Evolutionary conservation across 768 basidiomycete genomes (phyloP).

Genomic region (Boletus speciosus): DNA sequence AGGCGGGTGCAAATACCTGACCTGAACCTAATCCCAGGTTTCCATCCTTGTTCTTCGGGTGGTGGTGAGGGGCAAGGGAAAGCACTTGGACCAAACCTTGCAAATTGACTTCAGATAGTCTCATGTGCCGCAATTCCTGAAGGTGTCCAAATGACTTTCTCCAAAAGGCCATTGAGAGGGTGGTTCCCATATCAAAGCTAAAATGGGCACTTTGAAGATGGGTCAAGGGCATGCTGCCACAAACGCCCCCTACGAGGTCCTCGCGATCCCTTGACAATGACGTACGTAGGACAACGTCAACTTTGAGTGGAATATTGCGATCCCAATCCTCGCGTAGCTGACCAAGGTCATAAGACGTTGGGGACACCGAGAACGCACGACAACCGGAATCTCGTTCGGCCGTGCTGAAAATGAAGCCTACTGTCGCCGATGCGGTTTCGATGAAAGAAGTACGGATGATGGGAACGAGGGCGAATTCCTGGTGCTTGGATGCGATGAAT

Average conservation of each 20-base stretch:
- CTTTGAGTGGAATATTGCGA: slow-evolving; percentile 17
- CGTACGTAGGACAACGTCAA: slow-evolving; percentile 8
- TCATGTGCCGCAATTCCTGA: slow-evolving; percentile 11
- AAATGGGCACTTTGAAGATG: slow-evolving; percentile 11
- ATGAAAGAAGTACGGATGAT: slow-evolving; percentile 12
- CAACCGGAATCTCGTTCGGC: slow-evolving; percentile 6
- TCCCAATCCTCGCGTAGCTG: slow-evolving; percentile 16
- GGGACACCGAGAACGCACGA: slow-evolving; percentile 6
- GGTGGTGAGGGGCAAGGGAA: not conserved
- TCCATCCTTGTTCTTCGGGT: not conserved
- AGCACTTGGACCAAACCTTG: slow-evolving; percentile 9
- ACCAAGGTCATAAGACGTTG: slow-evolving; percentile 5
- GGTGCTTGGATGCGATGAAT: slow-evolving; percentile 7
- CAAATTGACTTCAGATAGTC: slow-evolving; percentile 4
- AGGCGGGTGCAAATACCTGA: slow-evolving; percentile 13
- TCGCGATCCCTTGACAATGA: slow-evolving; percentile 11
- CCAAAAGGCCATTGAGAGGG: slow-evolving; percentile 17
- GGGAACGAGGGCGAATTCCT: not conserved
- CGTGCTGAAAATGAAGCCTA: slow-evolving; percentile 19
- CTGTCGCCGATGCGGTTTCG: slow-evolving; percentile 4
- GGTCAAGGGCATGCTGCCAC: slow-evolving; percentile 11
- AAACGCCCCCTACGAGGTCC: slow-evolving; percentile 9
- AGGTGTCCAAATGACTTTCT: slow-evolving; percentile 13
- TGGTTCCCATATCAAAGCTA: slow-evolving; percentile 2
- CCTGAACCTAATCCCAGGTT: not conserved